Evolutionary conservation across 139 green algal species (phyloP).

Genomic region (Penium margaritaceum): DNA sequence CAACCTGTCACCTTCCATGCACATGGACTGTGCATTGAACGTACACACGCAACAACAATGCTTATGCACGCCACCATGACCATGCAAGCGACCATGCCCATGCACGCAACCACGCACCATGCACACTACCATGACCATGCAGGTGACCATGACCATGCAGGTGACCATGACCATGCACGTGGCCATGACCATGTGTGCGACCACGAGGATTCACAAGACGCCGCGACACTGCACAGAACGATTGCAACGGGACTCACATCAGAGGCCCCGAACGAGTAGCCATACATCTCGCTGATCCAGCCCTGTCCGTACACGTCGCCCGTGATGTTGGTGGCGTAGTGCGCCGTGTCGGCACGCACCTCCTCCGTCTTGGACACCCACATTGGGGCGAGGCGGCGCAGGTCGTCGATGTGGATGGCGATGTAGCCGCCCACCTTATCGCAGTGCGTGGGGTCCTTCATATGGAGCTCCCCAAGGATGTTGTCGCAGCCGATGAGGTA

Average conservation of each 20-base stretch:
- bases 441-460: conserved; percentile 27
- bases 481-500: conserved; percentile 44
- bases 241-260: conserved; percentile 13
- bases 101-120: no score
- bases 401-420: conserved; percentile 33
- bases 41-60: no score
- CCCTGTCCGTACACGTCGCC: conserved; percentile 47
- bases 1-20: no score
- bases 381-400: conserved; percentile 23
- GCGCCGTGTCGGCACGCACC: conserved; percentile 37
- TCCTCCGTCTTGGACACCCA: conserved; percentile 42
- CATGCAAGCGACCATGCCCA: no score
- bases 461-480: conserved; percentile 36
- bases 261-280: conserved; percentile 50
- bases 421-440: conserved; percentile 43
- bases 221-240: no score
- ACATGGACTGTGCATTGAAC: no score
- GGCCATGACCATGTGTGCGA: no score
- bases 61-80: no score
- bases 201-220: no score
- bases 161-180: no score
- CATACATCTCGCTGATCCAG: conserved; percentile 59
- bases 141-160: no score
- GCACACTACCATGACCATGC: no score
- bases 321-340: conserved; percentile 47